phyloP scores from a whole-genome alignment of 2,329 filamentous ascomycete genomes.

The Penicillium crustosum region DNA sequence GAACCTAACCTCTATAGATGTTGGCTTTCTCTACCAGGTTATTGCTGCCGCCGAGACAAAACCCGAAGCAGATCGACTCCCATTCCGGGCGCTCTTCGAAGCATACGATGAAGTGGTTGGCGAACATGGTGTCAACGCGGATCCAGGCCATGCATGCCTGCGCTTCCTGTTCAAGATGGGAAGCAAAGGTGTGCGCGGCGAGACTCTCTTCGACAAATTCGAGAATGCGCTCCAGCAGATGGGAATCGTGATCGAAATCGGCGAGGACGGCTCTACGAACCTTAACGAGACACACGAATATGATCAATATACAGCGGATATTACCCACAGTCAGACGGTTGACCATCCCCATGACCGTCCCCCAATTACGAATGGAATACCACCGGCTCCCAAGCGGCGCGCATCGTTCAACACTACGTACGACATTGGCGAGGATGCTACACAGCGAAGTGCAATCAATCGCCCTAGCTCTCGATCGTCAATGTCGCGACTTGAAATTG shows the following conservation, averaged over 20 bases:
- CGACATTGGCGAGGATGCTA: conserved; percentile 55
- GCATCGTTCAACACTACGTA: conserved; percentile 56
- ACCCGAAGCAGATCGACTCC: conserved; percentile 62
- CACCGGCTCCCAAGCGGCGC: conserved; percentile 42
- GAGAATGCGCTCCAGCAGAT: conserved; percentile 65
- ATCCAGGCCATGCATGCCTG: conserved; percentile 72
- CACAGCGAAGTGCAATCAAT: conserved; percentile 41
- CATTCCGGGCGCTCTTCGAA: conserved; percentile 75
- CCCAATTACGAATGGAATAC: conserved; percentile 31
- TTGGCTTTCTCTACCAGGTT: conserved; percentile 74
- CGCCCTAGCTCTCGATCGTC: conserved; percentile 47
- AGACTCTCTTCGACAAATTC: conserved; percentile 68
- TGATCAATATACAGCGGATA: conserved; percentile 28
- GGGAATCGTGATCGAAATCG: conserved; percentile 69
- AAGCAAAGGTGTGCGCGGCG: conserved; percentile 55
- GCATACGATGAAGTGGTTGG: conserved; percentile 78
- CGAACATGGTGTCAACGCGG: conserved; percentile 66
- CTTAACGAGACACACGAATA: conserved; percentile 34
- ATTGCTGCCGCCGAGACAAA: conserved; percentile 69
- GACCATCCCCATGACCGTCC: conserved; percentile 20
- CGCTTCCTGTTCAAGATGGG: conserved; percentile 78
- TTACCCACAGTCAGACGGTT: conserved; percentile 20
- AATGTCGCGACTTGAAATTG: conserved; percentile 43
- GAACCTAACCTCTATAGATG: conserved; percentile 56
- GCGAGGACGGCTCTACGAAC: conserved; percentile 44